Base-by-base conservation (phyloP, 1,284 basidiomycete species). In the Cutaneotrichosporon mucoides region DNA sequence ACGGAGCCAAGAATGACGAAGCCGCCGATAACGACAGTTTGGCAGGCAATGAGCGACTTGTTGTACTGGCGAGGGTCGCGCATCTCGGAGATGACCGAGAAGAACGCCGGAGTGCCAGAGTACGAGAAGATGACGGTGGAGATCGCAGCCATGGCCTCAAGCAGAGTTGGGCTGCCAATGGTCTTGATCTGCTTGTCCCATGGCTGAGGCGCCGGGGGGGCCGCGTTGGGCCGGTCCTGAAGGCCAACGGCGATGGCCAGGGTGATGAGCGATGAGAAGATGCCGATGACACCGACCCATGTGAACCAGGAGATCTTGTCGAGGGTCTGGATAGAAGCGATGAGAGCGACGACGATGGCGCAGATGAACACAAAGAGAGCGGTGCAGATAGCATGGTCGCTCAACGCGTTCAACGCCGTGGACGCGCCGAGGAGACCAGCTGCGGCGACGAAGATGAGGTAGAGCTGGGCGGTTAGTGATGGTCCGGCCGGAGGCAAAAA, bases 81-180 rank as follows among this genome's bases (percentile, higher is more conserved):
- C 74, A 78, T 76, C 57, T 77, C 76, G 9, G 73, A 61, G 9
- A 72, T 66, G 54, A 76, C 61, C 8, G 66, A 62, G 55, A 76
- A 67, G 66, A 69, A 69, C 10, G 63, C 61, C 5, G 69, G 68
- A 3, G 70, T 66, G 1, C 66, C 69, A 10, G 68, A 67, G 53
- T 67, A 75, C 9, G 68, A 66, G 52, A 70, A 70, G 52, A 71
- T 61, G n/a, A 71, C 56, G 16, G 68, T 66, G n/a, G 71, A 63
- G 35, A 73, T 59, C 1, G 73, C 69, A 8, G 64, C 63, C 44
- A 67, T 66, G 42, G 64, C 71, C 47, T 69, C 61, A 5, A 55
- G 59, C 48, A 73, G 69, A 3, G 66, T 61, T 3, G 70, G 66
- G 35, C 62, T 45, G 46, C 60, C 62, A 35, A 67, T 64, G 13